Conservation (phyloP, 805 yeast species). For the Tetrapisispora arboricola region DNA sequence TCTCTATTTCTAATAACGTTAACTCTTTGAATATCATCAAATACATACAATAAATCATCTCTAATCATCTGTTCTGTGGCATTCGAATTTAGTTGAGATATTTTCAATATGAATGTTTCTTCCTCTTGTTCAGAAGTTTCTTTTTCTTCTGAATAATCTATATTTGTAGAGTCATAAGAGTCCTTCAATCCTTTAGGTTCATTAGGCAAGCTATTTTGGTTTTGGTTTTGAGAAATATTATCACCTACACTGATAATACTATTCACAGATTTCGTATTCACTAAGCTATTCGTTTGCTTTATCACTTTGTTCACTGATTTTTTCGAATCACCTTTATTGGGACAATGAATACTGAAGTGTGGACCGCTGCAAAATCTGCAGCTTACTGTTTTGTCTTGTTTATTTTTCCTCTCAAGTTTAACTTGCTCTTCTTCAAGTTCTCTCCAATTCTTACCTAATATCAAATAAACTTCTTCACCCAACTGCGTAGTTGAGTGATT, state of each 20-base stretch:
- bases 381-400: conserved; percentile 37
- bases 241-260: no score
- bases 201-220: neutral
- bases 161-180: conserved; percentile 3
- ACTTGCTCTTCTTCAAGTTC: conserved; percentile 61
- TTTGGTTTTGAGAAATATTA: no score
- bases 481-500: conserved; percentile 78
- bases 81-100: conserved; percentile 79
- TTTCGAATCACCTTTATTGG: conserved; percentile 24
- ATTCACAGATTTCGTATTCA: no score
- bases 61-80: conserved; percentile 76
- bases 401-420: conserved; percentile 33
- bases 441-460: conserved; percentile 67
- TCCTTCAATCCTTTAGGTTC: neutral
- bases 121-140: conserved; percentile 52
- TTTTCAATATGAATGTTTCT: conserved; percentile 77
- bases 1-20: conserved; percentile 46
- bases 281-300: no score
- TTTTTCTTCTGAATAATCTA: conserved; percentile 32
- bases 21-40: conserved; percentile 62
- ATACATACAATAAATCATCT: conserved; percentile 54
- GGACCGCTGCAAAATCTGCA: conserved; percentile 93
- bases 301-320: neutral
- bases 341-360: conserved; percentile 92
- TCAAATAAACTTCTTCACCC: conserved; percentile 72